A percentile compares a stretch with the other conserved stretches of the same genome.
Evolutionary conservation across 495 filamentous ascomycete species (phyloP).

Genomic region (Aspergillus mulundensis): DNA sequence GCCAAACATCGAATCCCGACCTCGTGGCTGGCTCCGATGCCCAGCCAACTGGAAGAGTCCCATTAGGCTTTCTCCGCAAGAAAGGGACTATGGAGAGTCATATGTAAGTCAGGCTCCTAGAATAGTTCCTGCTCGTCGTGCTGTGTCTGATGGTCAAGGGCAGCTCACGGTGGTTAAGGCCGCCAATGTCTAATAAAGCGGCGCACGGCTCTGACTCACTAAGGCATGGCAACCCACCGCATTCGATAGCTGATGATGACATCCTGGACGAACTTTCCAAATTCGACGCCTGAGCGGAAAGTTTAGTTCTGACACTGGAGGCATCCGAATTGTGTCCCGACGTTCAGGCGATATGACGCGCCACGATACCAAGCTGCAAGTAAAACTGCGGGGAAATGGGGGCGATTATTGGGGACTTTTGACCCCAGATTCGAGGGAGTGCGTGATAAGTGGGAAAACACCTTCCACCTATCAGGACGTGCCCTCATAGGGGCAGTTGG

Average conservation of each 20-base stretch:
- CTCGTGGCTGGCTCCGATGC: not conserved
- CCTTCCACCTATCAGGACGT: conserved; percentile 3
- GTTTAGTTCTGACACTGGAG: too few species aligned
- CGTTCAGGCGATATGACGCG: too few species aligned
- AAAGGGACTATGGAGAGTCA: not conserved
- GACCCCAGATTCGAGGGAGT: not conserved
- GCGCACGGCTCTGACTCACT: not conserved
- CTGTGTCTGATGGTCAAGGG: not conserved
- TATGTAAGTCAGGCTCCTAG: not conserved
- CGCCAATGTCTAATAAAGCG: not conserved
- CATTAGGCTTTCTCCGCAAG: not conserved
- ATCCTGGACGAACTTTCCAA: not conserved
- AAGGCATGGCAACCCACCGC: not conserved
- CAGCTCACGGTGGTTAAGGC: not conserved
- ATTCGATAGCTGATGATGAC: not conserved
- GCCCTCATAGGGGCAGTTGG: not conserved
- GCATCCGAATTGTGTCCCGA: too few species aligned
- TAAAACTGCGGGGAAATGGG: not conserved
- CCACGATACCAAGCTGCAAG: not conserved
- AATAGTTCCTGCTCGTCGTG: not conserved
- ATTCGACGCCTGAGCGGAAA: not conserved
- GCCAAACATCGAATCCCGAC: not conserved
- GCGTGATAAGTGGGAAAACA: conserved; percentile 5
- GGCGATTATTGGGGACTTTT: not conserved
- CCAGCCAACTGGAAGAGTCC: not conserved